Evolutionary conservation across 1,139 yeast species (phyloP).

Genomic region (Geotrichum siamense): DNA sequence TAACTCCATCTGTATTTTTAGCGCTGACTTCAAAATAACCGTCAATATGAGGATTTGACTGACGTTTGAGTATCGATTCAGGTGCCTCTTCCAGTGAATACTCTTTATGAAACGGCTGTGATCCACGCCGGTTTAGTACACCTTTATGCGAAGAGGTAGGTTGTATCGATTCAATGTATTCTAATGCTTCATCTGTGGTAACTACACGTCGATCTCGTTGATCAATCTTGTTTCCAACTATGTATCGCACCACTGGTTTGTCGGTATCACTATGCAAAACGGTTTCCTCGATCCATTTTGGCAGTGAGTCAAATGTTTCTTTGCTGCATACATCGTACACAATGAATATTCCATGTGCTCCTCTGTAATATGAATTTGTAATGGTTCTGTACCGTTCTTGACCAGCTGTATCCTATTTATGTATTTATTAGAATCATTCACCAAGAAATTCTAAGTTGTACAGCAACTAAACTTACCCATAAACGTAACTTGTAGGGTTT

Average conservation of each 20-base stretch:
- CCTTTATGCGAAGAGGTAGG: slow-evolving; percentile 20
- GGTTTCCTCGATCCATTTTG: slow-evolving; percentile 21
- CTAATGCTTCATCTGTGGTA: slow-evolving; percentile 10
- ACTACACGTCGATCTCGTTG: slow-evolving; percentile 23
- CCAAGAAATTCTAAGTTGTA: background rate
- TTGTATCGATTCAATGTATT: slow-evolving; percentile 11
- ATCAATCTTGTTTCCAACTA: slow-evolving; percentile 42
- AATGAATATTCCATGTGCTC: slow-evolving; percentile 95
- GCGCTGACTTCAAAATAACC: slow-evolving; percentile 33
- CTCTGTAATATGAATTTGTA: slow-evolving; percentile 96
- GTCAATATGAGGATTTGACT: slow-evolving; percentile 25
- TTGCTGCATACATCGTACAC: slow-evolving; percentile 96
- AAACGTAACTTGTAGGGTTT: slow-evolving; percentile 15
- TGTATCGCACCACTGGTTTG: slow-evolving; percentile 31
- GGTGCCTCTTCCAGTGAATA: background rate
- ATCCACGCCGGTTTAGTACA: slow-evolving; percentile 20
- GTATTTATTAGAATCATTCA: background rate
- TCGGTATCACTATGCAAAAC: slow-evolving; percentile 10
- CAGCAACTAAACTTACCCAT: slow-evolving; percentile 14
- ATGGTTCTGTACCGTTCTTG: slow-evolving; percentile 97
- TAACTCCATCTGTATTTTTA: slow-evolving; percentile 15
- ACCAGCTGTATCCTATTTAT: slow-evolving; percentile 82
- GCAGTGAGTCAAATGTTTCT: slow-evolving; percentile 59
- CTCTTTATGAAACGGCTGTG: slow-evolving; percentile 14
- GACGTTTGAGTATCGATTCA: background rate